phyloP scores from a whole-genome alignment of 2,329 filamentous ascomycete genomes.

The Escovopsis sp. region DNA sequence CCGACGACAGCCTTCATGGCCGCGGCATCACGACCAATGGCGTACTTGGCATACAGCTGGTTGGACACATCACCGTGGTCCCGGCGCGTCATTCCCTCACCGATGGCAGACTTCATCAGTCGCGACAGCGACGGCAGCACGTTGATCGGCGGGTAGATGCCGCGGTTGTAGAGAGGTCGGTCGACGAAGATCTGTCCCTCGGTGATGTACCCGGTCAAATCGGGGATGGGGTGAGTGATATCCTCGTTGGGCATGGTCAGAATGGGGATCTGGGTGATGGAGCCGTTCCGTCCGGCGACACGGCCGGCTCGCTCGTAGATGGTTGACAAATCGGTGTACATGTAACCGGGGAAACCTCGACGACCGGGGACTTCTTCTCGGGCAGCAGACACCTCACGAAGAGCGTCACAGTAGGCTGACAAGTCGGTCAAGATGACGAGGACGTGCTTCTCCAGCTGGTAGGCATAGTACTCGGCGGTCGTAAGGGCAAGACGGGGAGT shows the following conservation, averaged over 20 bases:
- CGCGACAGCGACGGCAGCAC: slow-evolving; percentile 93
- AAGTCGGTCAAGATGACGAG: slow-evolving; percentile 96
- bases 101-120: slow-evolving; percentile 99
- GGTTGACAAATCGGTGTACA: slow-evolving; percentile 99
- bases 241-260: slow-evolving; percentile 99
- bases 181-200: slow-evolving; percentile 98
- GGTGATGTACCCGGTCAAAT: slow-evolving; percentile 97
- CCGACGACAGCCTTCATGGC: slow-evolving; percentile 99
- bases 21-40: slow-evolving; percentile 94
- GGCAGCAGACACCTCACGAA: slow-evolving; percentile 95
- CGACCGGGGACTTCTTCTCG: slow-evolving; percentile 98
- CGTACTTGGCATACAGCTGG: slow-evolving; percentile 98
- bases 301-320: slow-evolving; percentile 98
- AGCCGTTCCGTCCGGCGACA: slow-evolving; percentile 92
- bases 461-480: slow-evolving; percentile 98
- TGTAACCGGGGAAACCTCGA: slow-evolving; percentile 99
- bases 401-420: slow-evolving; percentile 94
- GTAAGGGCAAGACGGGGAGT: slow-evolving; percentile 95
- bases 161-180: slow-evolving; percentile 85
- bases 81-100: slow-evolving; percentile 88
- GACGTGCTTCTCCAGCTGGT: slow-evolving; percentile 99
- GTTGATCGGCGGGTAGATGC: slow-evolving; percentile 97
- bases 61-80: slow-evolving; percentile 98
- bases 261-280: slow-evolving; percentile 98
- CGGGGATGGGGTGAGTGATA: slow-evolving; percentile 97